Conservation (phyloP, 2,329 filamentous ascomycete genomes). For the Ilyonectria destructans region DNA sequence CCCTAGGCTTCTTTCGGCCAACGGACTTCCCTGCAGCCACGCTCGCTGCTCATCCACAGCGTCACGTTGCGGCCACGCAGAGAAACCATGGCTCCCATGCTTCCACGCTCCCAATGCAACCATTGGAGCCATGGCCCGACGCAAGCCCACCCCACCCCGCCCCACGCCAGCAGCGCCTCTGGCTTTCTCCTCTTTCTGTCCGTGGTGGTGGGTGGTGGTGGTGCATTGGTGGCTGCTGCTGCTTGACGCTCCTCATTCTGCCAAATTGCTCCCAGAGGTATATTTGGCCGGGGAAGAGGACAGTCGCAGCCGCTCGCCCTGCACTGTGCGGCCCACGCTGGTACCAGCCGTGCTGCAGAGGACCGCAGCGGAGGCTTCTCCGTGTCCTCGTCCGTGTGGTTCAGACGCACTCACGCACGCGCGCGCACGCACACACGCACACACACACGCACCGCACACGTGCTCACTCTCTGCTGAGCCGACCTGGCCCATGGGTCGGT, state of each 20-base stretch:
- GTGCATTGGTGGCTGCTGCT: conserved; percentile 9
- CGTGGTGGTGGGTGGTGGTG: conserved; percentile 12
- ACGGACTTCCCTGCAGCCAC: conserved; percentile 48
- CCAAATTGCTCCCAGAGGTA: background rate
- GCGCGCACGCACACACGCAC: background rate
- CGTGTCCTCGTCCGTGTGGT: background rate
- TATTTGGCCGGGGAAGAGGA: conserved; percentile 12
- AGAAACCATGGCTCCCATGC: conserved; percentile 40
- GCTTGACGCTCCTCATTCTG: background rate
- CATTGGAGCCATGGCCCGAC: conserved; percentile 37
- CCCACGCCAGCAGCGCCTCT: conserved; percentile 39
- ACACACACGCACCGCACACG: background rate
- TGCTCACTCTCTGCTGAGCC: conserved; percentile 8
- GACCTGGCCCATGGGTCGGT: background rate
- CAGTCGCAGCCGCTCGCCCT: conserved; percentile 12
- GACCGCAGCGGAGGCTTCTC: conserved; percentile 5
- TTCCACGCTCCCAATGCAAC: conserved; percentile 30
- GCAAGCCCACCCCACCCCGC: conserved; percentile 38
- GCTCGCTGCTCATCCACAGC: conserved; percentile 47
- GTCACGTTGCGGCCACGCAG: conserved; percentile 53
- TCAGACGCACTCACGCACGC: background rate
- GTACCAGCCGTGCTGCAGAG: background rate
- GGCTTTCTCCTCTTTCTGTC: conserved; percentile 22
- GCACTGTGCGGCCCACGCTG: conserved; percentile 19
- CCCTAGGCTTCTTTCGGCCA: conserved; percentile 48